Base-by-base conservation (phyloP, 2,329 filamentous ascomycete species). In the Phaeophleospora eucalypticola region DNA sequence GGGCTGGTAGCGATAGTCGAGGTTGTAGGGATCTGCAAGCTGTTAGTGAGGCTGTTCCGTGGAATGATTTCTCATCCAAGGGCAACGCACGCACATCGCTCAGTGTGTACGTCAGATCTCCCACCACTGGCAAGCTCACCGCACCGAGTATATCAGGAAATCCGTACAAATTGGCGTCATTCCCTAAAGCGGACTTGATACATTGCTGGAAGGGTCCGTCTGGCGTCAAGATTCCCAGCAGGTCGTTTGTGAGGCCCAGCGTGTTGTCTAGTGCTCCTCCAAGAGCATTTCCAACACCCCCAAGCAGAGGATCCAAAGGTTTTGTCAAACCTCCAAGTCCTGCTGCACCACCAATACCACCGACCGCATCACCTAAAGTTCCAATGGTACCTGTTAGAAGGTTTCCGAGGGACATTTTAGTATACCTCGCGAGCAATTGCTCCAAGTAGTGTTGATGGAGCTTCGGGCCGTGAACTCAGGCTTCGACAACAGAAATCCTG, bases 1-100 rank as follows among this genome's bases (percentile, higher is more conserved):
- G 8, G 53, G 53, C 8, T 37, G 46, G 40, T 45, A 43, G 2
- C 37, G 36, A 12, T 43, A 41, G 17, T 56, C 53, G 34, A 56
- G 36, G 27, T 56, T 53, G 38, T 53, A 56, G 7, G 48, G 45
- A 21, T 53, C 24, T 29, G 24, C 6, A 29, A 29, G 24, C 7
- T 29, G 24, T 29, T 12, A 29, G 24, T 12, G 24, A 12, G 6
- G 24, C 24, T 6, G 24, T 7, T 29, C 24, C 24, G 12, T 29
- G 24, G 24, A 29, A 29, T 29, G 12, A 12, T 12, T n/a, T n/a
- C n/a, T n/a, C n/a, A n/a, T n/a, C n/a, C n/a, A n/a, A n/a, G n/a
- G n/a, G n/a, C n/a, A 29, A 29, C 24, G 6, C 12, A 29, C 24
- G 45, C 33, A 49, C 36, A 21, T 56, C 46, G 16, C 45, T 49